These are phyloP conservation scores for Candida orba DNA, from an alignment of 805 yeast genomes.

Conservation along the genomic window DNA sequence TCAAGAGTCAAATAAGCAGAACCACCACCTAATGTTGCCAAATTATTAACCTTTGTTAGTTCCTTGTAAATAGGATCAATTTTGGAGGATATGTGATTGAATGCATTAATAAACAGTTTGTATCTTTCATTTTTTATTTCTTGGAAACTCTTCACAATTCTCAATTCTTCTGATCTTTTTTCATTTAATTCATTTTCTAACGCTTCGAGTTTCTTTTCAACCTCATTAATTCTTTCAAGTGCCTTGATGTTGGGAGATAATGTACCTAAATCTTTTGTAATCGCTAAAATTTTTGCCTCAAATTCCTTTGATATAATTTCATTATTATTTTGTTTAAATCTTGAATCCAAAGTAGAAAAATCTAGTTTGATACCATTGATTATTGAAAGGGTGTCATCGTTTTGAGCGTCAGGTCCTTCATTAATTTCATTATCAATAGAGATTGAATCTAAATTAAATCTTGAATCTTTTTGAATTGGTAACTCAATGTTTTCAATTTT, in stretches of 20 bases:
- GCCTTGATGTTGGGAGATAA: constrained; percentile 83
- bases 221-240: constrained; percentile 63
- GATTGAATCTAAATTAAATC: constrained; percentile 2
- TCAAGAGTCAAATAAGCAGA: constrained; percentile 85
- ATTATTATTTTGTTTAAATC: constrained; percentile 32
- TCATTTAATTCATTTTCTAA: constrained; percentile 58
- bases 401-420: constrained; percentile 27
- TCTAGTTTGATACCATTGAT: constrained; percentile 49
- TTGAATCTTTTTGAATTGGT: constrained; percentile 37
- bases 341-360: constrained; percentile 38
- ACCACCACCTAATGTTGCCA: constrained; percentile 74
- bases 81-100: constrained; percentile 61
- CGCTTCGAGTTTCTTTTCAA: constrained; percentile 49
- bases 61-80: constrained; percentile 82
- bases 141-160: constrained; percentile 47
- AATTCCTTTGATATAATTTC: constrained; percentile 27
- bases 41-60: constrained; percentile 51
- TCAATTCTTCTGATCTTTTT: constrained; percentile 55
- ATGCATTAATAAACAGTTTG: constrained; percentile 61
- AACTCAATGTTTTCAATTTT: constrained; percentile 62
- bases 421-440: constrained; percentile 36
- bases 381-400: constrained; percentile 25
- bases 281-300: constrained; percentile 31
- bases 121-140: constrained; percentile 53
- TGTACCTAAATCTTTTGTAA: constrained; percentile 26